Evolutionary conservation across 108 stramenopile genomes (phyloP), one percentile per base, ranked within the genome.

Genomic region (Discostella pseudostelligera): DNA sequence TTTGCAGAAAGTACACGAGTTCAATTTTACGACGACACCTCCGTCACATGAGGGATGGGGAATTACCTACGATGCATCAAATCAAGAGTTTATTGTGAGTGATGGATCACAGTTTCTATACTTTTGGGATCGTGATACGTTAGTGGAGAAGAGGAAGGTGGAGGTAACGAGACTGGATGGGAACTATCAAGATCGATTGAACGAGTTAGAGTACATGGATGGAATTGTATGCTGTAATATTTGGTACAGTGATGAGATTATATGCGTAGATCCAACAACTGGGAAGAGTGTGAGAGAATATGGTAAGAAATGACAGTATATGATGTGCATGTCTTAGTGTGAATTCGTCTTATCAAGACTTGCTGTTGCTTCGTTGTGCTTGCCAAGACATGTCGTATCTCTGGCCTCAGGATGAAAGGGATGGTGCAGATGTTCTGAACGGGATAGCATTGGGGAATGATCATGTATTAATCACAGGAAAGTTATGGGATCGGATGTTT

Each of bases 211-310:
- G 62, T 87, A 64, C 22, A 87, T 84, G 70, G 74, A 84, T 56
- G 93, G 89, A 12, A 58, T 80, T 13, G 85, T 94, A 6, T 68
- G 90, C 14, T 89, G 88, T 22, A 94, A 94, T 71, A 84, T 94
- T 50, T 94, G 93, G 93, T 84, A 77, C 49, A 54, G 74, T 45
- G 89, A 94, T 71, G 74, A 79, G 0, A 72, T 94, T 28, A 70
- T 94, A n/a, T 88, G 88, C 4, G 88, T 90, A 21, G 65, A 94
- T 80, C 89, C 89, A 25, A 63, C 42, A 9, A 82, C 84, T 20
- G 89, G 89, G 13, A 59, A 74, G 20, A 82, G 84, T 20, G 84
- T 81, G 25, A 87, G 84, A 57, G 93, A 90, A 70, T 94, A 90
- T 72, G 86, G 88, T 89, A 80, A 62, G 88, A 1, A 0, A 7